Conservation (phyloP, 2,329 filamentous ascomycete species). For the Diaporthe sp. region DNA sequence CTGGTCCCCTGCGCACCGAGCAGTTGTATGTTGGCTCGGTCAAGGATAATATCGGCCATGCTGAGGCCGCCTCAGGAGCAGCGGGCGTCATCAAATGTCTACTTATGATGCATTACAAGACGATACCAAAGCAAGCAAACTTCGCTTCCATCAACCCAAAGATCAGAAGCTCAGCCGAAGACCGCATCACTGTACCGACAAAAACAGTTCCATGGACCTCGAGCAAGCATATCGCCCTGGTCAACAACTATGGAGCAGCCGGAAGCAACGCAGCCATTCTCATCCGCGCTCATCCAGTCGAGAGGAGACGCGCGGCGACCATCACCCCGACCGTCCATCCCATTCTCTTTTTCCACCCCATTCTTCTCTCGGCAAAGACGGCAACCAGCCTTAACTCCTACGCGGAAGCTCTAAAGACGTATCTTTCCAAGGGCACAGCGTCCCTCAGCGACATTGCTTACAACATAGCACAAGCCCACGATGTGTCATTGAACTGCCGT, state of each 20-base stretch:
- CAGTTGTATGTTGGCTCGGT: slow-evolving; percentile 46
- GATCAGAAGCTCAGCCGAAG: slow-evolving; percentile 43
- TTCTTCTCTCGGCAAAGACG: slow-evolving; percentile 41
- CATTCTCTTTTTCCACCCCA: slow-evolving; percentile 8
- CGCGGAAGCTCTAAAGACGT: slow-evolving; percentile 4
- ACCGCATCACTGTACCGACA: slow-evolving; percentile 42
- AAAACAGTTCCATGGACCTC: slow-evolving; percentile 46
- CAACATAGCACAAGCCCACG: slow-evolving; percentile 22
- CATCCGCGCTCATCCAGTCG: not conserved
- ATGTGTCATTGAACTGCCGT: slow-evolving; percentile 21
- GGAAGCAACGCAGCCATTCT: slow-evolving; percentile 51
- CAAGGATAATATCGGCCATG: slow-evolving; percentile 52
- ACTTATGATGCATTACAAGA: slow-evolving; percentile 49
- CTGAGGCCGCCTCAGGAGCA: slow-evolving; percentile 50
- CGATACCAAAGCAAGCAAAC: slow-evolving; percentile 45
- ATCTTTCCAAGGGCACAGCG: not conserved
- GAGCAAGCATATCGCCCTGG: slow-evolving; percentile 44
- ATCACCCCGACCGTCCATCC: not conserved
- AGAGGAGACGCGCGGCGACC: not conserved
- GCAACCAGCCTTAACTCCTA: slow-evolving; percentile 36
- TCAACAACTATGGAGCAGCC: slow-evolving; percentile 55
- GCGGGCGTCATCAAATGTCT: slow-evolving; percentile 51
- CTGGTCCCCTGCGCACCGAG: slow-evolving; percentile 10
- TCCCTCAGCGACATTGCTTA: slow-evolving; percentile 19
- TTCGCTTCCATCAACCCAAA: slow-evolving; percentile 48